phyloP scores from a whole-genome alignment of 768 basidiomycete species.

The Tulasnella sp. region DNA sequence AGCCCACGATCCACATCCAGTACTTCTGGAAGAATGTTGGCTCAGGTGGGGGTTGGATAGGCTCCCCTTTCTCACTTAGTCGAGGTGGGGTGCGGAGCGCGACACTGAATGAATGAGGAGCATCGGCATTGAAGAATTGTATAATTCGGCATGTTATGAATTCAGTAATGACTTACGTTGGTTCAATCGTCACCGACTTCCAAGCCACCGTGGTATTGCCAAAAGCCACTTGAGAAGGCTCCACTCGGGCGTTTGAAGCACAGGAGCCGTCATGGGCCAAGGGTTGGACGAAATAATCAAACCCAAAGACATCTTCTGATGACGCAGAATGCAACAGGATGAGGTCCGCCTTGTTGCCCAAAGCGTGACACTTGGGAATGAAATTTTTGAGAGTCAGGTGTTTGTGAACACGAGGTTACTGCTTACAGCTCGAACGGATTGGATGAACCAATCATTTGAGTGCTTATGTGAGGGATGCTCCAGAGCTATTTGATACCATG shows the following conservation, averaged over 20 bases:
- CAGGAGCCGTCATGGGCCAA: constrained; percentile 59
- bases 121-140: background rate
- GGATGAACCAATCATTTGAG: no score
- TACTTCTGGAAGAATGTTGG: constrained; percentile 80
- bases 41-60: constrained; percentile 46
- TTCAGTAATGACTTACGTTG: constrained; percentile 45
- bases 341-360: constrained; percentile 39
- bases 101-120: constrained; percentile 30
- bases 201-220: constrained; percentile 44
- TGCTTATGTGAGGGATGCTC: no score
- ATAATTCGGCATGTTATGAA: background rate
- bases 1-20: constrained; percentile 66
- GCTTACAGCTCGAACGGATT: no score
- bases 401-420: no score
- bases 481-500: no score
- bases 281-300: constrained; percentile 61
- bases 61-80: constrained; percentile 51
- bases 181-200: constrained; percentile 36
- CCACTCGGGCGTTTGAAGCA: constrained; percentile 23
- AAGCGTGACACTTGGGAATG: constrained; percentile 49
- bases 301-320: constrained; percentile 38
- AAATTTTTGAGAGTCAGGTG: no score
- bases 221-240: constrained; percentile 24
- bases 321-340: constrained; percentile 42
- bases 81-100: constrained; percentile 55